These are phyloP conservation scores for Arachis monticola DNA, from an alignment of 331 rosid species.

Conservation along the genomic window DNA sequence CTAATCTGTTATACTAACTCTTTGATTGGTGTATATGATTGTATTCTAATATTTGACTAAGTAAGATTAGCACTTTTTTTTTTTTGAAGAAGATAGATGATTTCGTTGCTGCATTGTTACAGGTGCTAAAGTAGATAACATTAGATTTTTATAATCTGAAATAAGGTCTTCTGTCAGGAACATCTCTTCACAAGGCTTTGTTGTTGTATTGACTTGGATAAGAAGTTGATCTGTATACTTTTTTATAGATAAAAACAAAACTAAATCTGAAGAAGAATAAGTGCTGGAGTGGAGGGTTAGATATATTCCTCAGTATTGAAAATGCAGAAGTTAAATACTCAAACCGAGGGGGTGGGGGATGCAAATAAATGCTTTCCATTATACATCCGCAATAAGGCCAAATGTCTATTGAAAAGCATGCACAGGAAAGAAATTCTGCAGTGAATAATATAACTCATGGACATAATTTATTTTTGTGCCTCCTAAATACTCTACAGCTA, in stretches of 20 bases:
- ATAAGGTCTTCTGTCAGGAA: neutral
- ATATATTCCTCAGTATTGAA: neutral
- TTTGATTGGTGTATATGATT: conserved; percentile 6
- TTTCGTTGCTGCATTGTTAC: neutral
- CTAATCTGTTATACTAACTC: neutral
- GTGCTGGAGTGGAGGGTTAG: conserved; percentile 4
- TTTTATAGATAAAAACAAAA: too few relatives aligned
- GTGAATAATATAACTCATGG: neutral
- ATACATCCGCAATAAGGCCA: neutral
- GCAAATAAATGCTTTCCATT: neutral
- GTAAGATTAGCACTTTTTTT: neutral
- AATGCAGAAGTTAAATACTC: neutral
- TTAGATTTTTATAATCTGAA: neutral
- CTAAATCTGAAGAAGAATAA: too few relatives aligned
- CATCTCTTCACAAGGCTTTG: too few relatives aligned
- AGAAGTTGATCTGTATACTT: neutral
- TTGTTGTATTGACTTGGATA: conserved; percentile 14
- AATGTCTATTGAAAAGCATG: neutral
- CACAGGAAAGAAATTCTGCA: neutral
- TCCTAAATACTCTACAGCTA: neutral
- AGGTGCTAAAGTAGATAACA: conserved; percentile 3
- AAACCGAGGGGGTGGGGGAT: neutral
- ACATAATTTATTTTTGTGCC: neutral
- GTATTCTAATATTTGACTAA: neutral
- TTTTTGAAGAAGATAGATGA: conserved; percentile 19